Percentiles rank a stretch among this genome's conserved stretches.
Evolutionary conservation across 305 asterid species (phyloP).

Genomic region (Fraxinus sp.): DNA sequence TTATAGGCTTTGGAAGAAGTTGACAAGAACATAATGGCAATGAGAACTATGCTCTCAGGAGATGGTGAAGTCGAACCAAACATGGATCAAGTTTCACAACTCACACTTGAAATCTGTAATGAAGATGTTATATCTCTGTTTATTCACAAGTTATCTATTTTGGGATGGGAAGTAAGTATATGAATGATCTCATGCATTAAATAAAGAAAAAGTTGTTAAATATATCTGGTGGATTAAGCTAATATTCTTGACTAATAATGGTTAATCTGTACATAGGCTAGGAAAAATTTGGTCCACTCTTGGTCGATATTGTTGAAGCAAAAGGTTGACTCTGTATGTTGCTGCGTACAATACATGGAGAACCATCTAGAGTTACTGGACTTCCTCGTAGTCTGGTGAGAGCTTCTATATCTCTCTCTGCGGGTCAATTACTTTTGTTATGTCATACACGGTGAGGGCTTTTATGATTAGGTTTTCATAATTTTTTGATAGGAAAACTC

Average conservation of each 20-base stretch:
- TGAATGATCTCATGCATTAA: not conserved
- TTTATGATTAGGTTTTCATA: not conserved
- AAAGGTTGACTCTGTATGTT: slow-evolving; percentile 62
- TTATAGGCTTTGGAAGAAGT: slow-evolving; percentile 93
- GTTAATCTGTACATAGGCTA: slow-evolving; percentile 53
- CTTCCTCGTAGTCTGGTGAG: slow-evolving; percentile 92
- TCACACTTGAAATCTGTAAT: slow-evolving; percentile 74
- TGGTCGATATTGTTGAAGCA: slow-evolving; percentile 94
- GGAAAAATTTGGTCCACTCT: slow-evolving; percentile 84
- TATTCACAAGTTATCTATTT: slow-evolving; percentile 76
- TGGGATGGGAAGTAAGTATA: slow-evolving; percentile 95
- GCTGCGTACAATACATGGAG: slow-evolving; percentile 85
- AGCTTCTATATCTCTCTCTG: slow-evolving; percentile 17
- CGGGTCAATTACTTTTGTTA: not conserved
- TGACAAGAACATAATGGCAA: slow-evolving; percentile 78
- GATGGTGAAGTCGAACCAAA: slow-evolving; percentile 92
- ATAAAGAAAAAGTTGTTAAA: slow-evolving; percentile 17
- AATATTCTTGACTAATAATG: slow-evolving; percentile 27
- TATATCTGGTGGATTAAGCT: slow-evolving; percentile 11
- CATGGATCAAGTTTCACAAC: slow-evolving; percentile 69
- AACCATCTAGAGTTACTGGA: slow-evolving; percentile 89
- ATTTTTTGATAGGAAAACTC: not conserved
- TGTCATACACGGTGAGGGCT: slow-evolving; percentile 4
- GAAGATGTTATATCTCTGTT: slow-evolving; percentile 85
- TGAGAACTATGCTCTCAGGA: slow-evolving; percentile 85